Evolutionary conservation across 805 yeast genomes (phyloP), one percentile per base, ranked within the genome.

Genomic region (Isabelozyma heimii): DNA sequence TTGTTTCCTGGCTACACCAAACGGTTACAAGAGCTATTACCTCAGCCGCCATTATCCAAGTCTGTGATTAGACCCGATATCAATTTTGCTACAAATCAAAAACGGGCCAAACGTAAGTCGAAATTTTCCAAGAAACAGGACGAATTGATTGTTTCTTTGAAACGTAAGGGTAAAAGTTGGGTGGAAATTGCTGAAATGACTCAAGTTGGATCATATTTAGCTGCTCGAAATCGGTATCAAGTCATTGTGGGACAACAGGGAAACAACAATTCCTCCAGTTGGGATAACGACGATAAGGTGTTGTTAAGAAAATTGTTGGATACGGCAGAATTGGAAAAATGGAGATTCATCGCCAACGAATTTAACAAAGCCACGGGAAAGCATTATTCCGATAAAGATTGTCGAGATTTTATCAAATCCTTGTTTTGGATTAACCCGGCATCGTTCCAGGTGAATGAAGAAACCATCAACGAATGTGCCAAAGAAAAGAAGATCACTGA

Each of bases 191-290:
- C 91, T 0, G 81, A 82, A 47, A 67, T 72, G 3, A 79, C 89
- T 2, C 76, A 79, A 4, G 85, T 86, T 27, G 87, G 84, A 8
- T 79, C 84, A 40, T 83, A 81, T 50, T 67, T 87, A 38, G 89
- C 92, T 0, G 92, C 91, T 0, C 68, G 92, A 49, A 87, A 87
- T 60, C 68, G 92, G 50, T 87, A 87, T 57, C 92, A 87, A 64
- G 92, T 87, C 4, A 74, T 87, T 43, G 85, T 87, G 54, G 94
- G 94, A 4, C 92, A 87, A 61, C 92, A 87, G 58, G 92, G 92
- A 3, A 71, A 71, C 52, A 86, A 87, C 33, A 87, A 87, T 10
- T 76, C 83, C 1, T 77, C 82, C 20, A 77, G 80, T 28, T 85
- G 90, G 85, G 81, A 79, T 8, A 56, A 70, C 1, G 81, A 79